Evolutionary conservation across 257 asterid species (phyloP).

Genomic region (Petunia secreta): DNA sequence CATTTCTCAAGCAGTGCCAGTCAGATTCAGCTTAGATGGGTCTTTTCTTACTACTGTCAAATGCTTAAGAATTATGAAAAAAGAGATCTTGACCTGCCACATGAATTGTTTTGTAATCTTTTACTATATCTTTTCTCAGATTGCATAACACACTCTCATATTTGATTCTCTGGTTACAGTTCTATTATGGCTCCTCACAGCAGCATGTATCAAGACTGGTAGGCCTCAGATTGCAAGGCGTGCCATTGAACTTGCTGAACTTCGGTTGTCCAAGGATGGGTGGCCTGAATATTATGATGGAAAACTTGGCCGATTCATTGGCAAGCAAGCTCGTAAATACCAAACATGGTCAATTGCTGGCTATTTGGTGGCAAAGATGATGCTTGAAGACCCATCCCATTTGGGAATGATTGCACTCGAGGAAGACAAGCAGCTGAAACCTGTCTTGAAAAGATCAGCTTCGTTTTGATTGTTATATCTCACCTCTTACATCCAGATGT

Average conservation of each 20-base stretch:
- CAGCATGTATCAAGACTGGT: constrained; percentile 70
- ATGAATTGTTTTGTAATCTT: background rate
- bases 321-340: constrained; percentile 65
- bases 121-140: background rate
- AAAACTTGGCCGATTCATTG: constrained; percentile 55
- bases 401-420: constrained; percentile 64
- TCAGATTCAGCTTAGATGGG: background rate
- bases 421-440: constrained; percentile 62
- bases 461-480: constrained; percentile 36
- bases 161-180: constrained; percentile 46
- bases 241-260: constrained; percentile 62
- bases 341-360: constrained; percentile 77
- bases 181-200: constrained; percentile 68
- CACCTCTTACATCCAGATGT: background rate
- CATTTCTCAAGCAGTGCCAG: background rate
- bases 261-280: constrained; percentile 59
- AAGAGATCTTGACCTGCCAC: background rate
- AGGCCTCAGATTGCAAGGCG: constrained; percentile 69
- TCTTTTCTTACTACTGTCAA: background rate
- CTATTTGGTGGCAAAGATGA: constrained; percentile 66
- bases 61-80: background rate
- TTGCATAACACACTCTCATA: background rate
- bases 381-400: constrained; percentile 76
- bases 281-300: constrained; percentile 81
- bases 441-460: constrained; percentile 56